Evolutionary conservation across 345 rosid species (phyloP).

Genomic region (Eucalyptus decipiens): DNA sequence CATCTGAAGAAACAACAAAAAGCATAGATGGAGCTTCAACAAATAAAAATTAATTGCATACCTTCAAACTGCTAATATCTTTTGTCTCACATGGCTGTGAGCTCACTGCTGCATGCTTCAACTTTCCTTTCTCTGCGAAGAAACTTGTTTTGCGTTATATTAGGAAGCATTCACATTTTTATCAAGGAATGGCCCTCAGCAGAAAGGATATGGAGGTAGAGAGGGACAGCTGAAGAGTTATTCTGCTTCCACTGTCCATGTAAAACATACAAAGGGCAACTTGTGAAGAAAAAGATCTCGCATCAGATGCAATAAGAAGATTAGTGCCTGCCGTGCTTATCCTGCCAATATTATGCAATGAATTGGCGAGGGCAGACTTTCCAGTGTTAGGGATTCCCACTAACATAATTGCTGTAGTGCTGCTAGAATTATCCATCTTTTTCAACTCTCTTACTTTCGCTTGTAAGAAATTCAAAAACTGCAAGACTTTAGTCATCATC

Average conservation of each 20-base stretch:
- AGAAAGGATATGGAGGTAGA: not conserved
- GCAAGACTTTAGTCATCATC: too few relatives aligned
- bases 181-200: not conserved
- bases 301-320: not conserved
- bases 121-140: conserved; percentile 64
- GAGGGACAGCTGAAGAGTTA: not conserved
- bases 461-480: too few relatives aligned
- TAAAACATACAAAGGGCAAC: not conserved
- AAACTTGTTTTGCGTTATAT: not conserved
- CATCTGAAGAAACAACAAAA: not conserved
- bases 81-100: conserved; percentile 80
- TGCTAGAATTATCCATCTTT: conserved; percentile 22
- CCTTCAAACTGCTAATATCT: conserved; percentile 84
- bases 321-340: conserved; percentile 59
- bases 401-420: conserved; percentile 50
- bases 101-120: conserved; percentile 61
- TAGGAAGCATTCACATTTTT: not conserved
- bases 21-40: not conserved
- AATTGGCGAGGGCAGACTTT: conserved; percentile 73
- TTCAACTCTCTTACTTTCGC: too few relatives aligned
- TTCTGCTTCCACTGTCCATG: not conserved
- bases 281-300: not conserved
- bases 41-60: not conserved
- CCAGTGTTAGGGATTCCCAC: conserved; percentile 87
- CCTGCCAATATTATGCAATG: conserved; percentile 83